Evolutionary conservation across 2,329 filamentous ascomycete species (phyloP), one percentile per base, ranked within the genome.

Genomic region (Rhytidhysteron rufulum): DNA sequence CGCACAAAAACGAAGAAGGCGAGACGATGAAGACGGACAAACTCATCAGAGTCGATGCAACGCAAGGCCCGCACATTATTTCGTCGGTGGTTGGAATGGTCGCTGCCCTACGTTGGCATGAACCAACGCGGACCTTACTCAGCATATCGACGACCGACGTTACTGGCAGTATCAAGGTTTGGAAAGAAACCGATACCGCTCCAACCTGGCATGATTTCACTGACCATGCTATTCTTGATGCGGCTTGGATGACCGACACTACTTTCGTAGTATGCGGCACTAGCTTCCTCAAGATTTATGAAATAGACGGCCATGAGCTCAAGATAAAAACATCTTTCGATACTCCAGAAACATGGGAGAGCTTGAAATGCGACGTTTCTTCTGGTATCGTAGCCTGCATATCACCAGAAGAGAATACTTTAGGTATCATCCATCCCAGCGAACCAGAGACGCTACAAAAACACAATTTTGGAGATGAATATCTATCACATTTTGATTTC

Each of bases 191-290:
- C 31, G 42, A 45, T 32, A 57, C 56, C 17, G 63, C 68, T 20
- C 67, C 69, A 4, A 53, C 66, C 4, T 70, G 64, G 62, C 62
- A 59, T 18, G 57, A 65, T 15, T 70, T 70, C 35, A 65, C 63
- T 8, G 64, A 69, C 17, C 59, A 61, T 4, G 59, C 59, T 39
- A 62, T 72, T 2, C 55, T 66, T 19, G 71, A 73, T 42, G 70
- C 66, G 1, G 60, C 63, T 10, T 73, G 71, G 70, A 66, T 65
- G 30, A 65, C 54, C 32, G 63, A 69, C 11, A 60, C 65, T 3
- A 57, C 58, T 2, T 72, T 74, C 44, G 58, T 69, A 8, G 66
- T 72, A 9, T 70, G 67, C 39, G 70, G 71, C 9, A 62, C 65
- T 7, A 53, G 63, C 17, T 51, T 66, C 3, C 58, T 69, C 38